Percentiles rank a stretch among this genome's conserved stretches.
Evolutionary conservation across 306 rosid species (phyloP).

Genomic region (Hippophae gyantsensis): DNA sequence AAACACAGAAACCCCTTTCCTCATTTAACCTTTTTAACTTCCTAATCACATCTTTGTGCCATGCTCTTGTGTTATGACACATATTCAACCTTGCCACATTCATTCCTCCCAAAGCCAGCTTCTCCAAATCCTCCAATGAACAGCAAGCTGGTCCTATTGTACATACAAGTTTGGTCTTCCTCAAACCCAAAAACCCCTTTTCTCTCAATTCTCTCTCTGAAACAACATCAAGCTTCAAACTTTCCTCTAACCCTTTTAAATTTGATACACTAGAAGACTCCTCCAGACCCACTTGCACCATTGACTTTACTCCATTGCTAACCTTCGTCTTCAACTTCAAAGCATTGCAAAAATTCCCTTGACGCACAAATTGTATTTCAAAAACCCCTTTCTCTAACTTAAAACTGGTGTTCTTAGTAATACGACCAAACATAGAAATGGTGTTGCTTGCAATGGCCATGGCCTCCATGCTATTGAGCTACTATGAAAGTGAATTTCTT

Average conservation of each 20-base stretch:
- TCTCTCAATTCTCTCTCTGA: constrained; percentile 62
- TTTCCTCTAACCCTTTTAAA: constrained; percentile 27
- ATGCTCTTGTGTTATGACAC: constrained; percentile 77
- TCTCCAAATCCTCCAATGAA: constrained; percentile 63
- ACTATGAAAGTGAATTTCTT: not conserved
- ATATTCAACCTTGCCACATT: constrained; percentile 78
- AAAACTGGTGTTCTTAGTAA: constrained; percentile 12
- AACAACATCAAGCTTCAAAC: constrained; percentile 54
- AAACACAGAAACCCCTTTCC: constrained; percentile 56
- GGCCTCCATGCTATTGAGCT: constrained; percentile 8
- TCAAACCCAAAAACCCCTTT: constrained; percentile 69
- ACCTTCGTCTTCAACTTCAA: constrained; percentile 26
- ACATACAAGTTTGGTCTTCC: constrained; percentile 86
- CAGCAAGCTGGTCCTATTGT: constrained; percentile 74
- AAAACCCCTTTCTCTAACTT: constrained; percentile 22
- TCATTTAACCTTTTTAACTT: constrained; percentile 65
- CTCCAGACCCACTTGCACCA: constrained; percentile 37
- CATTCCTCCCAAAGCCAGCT: constrained; percentile 76
- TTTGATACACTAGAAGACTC: constrained; percentile 16
- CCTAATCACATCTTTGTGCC: constrained; percentile 68
- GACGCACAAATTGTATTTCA: constrained; percentile 12
- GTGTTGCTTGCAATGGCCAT: constrained; percentile 42
- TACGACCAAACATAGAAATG: constrained; percentile 14
- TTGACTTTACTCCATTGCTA: constrained; percentile 35
- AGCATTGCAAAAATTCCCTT: constrained; percentile 17